phyloP scores from a whole-genome alignment of 148 eudicot genomes.

The Heliamphora exappendiculata region DNA sequence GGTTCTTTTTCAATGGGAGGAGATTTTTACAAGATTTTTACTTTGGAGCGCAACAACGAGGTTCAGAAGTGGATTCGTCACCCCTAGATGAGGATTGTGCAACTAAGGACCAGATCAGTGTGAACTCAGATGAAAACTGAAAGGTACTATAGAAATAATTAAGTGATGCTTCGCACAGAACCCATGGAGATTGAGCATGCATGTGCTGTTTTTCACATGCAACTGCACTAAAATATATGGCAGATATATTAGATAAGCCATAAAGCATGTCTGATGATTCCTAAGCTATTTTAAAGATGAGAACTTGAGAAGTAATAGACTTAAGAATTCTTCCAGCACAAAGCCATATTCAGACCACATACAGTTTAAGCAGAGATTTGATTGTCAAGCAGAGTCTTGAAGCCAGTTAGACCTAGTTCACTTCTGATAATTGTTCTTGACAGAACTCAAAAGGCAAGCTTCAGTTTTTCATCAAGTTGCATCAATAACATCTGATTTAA shows the following conservation, averaged over 20 bases:
- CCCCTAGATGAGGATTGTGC: no score
- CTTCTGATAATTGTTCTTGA: neutral
- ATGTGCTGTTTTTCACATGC: no score
- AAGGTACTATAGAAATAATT: no score
- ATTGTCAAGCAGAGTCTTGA: neutral
- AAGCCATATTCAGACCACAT: neutral
- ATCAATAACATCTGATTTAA: constrained; percentile 1
- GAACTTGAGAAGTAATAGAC: neutral
- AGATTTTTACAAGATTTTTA: no score
- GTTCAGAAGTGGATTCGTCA: no score
- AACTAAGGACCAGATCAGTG: no score
- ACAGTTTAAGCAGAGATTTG: neutral
- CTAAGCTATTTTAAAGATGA: neutral
- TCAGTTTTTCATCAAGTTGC: neutral
- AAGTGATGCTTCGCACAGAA: no score
- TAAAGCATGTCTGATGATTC: neutral
- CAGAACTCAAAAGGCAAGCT: neutral
- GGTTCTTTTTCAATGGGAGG: no score
- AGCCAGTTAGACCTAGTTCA: neutral
- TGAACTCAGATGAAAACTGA: no score
- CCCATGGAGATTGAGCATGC: no score
- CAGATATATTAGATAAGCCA: neutral
- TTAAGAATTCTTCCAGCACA: neutral
- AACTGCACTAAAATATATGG: no score
- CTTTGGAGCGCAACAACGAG: no score